phyloP scores from a whole-genome alignment of 2,329 filamentous ascomycete genomes.

The Stagonosporopsis chrysanthemi region DNA sequence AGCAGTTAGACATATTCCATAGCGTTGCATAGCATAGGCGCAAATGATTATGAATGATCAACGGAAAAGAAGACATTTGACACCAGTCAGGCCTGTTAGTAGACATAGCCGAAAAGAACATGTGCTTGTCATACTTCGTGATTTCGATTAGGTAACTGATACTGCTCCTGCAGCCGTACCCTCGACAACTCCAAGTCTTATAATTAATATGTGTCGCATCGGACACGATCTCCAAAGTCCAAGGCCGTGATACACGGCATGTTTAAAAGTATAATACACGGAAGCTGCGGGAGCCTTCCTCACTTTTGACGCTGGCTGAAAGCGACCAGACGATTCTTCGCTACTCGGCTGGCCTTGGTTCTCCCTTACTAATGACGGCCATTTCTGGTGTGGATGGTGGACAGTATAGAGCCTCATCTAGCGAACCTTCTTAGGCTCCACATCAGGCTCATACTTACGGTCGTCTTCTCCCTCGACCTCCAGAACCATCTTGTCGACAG shows the following conservation, averaged over 20 bases:
- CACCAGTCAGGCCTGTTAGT: neutral
- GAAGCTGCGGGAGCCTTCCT: neutral
- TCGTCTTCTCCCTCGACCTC: constrained; percentile 71
- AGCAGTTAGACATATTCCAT: neutral
- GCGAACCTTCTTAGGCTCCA: constrained; percentile 52
- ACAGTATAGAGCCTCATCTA: constrained; percentile 13
- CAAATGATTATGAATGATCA: neutral
- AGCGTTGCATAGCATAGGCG: constrained; percentile 2
- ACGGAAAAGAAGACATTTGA: neutral
- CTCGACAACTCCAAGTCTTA: neutral
- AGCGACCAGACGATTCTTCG: neutral
- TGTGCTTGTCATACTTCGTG: neutral
- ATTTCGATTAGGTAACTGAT: neutral
- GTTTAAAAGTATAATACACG: neutral
- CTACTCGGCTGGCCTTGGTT: too few species aligned
- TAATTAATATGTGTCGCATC: neutral
- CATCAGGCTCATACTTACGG: constrained; percentile 50
- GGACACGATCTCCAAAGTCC: neutral
- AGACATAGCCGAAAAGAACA: neutral
- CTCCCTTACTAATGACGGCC: neutral
- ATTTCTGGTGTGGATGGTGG: neutral
- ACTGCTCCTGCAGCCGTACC: neutral
- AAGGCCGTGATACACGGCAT: neutral
- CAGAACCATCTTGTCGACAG: constrained; percentile 78
- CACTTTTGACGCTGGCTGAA: neutral